Evolutionary conservation across 2,329 filamentous ascomycete genomes (phyloP).

Genomic region (Xylariaceae sp.): DNA sequence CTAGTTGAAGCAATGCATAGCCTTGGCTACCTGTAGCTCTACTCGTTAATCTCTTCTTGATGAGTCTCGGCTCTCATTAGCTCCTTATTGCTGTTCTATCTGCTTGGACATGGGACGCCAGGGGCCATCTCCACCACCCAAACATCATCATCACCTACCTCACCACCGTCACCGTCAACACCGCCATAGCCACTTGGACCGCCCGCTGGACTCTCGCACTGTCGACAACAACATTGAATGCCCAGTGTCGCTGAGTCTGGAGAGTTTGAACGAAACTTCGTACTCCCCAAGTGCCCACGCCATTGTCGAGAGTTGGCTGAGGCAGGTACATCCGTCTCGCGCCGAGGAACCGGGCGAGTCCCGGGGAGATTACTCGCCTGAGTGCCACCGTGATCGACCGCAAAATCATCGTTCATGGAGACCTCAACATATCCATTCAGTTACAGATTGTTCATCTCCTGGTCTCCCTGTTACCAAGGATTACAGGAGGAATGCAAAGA

Average conservation of each 20-base stretch:
- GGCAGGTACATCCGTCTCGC: too few relatives aligned
- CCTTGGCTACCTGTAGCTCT: conserved; percentile 3
- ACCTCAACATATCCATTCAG: conserved; percentile 20
- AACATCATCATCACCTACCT: conserved; percentile 19
- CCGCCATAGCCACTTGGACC: conserved; percentile 3
- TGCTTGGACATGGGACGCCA: conserved; percentile 21
- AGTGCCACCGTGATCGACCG: conserved; percentile 3
- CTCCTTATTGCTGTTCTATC: conserved; percentile 20
- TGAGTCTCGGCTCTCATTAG: conserved; percentile 24
- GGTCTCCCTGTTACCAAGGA: conserved; percentile 4
- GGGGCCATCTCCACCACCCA: conserved; percentile 20
- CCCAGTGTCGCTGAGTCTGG: conserved; percentile 10
- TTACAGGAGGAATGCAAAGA: conserved; percentile 16
- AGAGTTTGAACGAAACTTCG: conserved; percentile 19
- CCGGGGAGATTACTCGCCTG: conserved; percentile 9
- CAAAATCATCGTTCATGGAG: conserved; percentile 24
- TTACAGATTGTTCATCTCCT: conserved; percentile 10
- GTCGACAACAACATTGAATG: conserved; percentile 8
- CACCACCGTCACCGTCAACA: conserved; percentile 16
- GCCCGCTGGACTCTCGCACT: neutral
- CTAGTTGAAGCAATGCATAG: too few relatives aligned
- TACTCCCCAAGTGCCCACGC: conserved; percentile 18
- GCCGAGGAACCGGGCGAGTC: conserved; percentile 2
- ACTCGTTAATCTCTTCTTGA: conserved; percentile 11
- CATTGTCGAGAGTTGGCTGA: conserved; percentile 28